Base-by-base conservation (phyloP, 2,329 filamentous ascomycete species). In the Ilyonectria sp. region DNA sequence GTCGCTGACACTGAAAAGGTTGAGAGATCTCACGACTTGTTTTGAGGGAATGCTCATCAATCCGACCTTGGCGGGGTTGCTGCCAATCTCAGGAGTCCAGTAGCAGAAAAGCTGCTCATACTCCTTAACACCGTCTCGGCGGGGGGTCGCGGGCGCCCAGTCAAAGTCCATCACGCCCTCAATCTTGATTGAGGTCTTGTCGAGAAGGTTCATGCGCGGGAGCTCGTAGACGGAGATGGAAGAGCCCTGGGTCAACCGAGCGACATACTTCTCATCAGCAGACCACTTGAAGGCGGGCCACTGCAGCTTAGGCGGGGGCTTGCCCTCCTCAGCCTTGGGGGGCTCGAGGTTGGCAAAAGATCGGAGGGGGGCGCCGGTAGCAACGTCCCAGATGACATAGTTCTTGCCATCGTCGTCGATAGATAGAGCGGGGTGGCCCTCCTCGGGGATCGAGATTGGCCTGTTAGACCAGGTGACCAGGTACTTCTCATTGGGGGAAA, bases 251-350 rank as follows among this genome's bases (percentile, higher is more conserved):
- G 91, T 94, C 86, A 98, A 91, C 70, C 96, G 91, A 23, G 96
- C 96, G 69, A 98, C 95, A 80, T 97, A 99, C 82, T 97, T 96
- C 84, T 98, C 94, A 79, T 99, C 96, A 3, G 96, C 87, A 33
- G 96, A 98, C 96, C 96, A 99, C 86, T 99, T 99, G 90, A 99
- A 99, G 2, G 95, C 95, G 26, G 96, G 96, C 96, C 96, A 99
- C 79, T 96, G 93, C 75, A 97, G 91, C 89, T 98, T 98, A 82
- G 94, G 94, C 13, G 83, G 83, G 49, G 83, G 82, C 87, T 97
- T 97, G 43, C 84, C 83, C 55, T 89, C 86, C 68, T 83, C 82
- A 6, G 74, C 73, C 71, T 87, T 88, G 33, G 93, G 90, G 15
- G 93, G 84, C 74, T 99, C 96, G 71, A 97, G 89, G 74, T 95